Base-by-base conservation (phyloP, 2,329 filamentous ascomycete species). In the Hysterium pulicare region DNA sequence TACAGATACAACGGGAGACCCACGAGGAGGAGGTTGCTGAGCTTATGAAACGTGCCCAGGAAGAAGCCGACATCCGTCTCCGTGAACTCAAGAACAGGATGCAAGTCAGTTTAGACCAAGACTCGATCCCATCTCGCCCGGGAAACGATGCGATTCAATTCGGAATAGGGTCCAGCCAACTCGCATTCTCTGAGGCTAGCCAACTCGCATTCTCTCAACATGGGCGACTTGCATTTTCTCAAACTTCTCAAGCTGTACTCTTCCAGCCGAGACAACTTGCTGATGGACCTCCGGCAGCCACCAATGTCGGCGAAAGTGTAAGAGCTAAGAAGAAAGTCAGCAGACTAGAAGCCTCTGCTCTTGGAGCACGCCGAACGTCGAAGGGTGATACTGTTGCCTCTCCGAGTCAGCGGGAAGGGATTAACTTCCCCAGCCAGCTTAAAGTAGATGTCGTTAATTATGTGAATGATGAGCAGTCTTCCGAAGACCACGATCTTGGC, bases 321-420 rank as follows among this genome's bases (percentile, higher is more conserved):
- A 58, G 38, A 9, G 20, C 24, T 1, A 53, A 48, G 37, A 61
- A 54, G 44, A 59, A 52, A 22, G 46, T 57, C 17, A 46, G 47
- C 23, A 50, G 57, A 7, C 42, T 51, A 9, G 54, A n/a, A n/a
- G n/a, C n/a, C n/a, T n/a, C n/a, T n/a, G n/a, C n/a, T n/a, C n/a
- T n/a, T n/a, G n/a, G n/a, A n/a, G n/a, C n/a, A n/a, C n/a, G n/a
- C n/a, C n/a, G 51, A 15, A 41, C 13, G 24, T 7, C 24, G 7
- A 28, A 7, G 13, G 24, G 24, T 28, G 24, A 8, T 28, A 13
- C 13, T 28, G 24, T 28, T 28, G 7, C 13, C 24, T 8, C 13
- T 28, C 24, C 24, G 24, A 28, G 13, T 28, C 24, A 8, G 13
- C 13, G 24, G 24, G 24, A 7, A 28, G 7, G 8, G 24, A 28